Evolutionary conservation across 768 basidiomycete genomes (phyloP).

Genomic region (Tulasnella sp.): DNA sequence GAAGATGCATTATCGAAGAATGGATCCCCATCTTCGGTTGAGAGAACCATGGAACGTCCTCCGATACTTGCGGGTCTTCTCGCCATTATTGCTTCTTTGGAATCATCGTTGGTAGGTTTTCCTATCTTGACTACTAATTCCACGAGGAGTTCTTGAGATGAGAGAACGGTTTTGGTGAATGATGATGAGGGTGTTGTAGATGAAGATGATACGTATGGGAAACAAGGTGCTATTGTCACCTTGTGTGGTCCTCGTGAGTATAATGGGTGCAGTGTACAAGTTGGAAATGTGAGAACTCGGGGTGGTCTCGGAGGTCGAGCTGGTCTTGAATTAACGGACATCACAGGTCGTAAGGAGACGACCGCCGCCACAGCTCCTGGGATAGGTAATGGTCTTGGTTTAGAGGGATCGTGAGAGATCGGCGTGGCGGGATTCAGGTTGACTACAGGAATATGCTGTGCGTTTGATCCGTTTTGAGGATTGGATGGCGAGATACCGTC

Average conservation of each 20-base stretch:
- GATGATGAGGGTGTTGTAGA: conserved; percentile 1
- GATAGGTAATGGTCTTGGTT: no score
- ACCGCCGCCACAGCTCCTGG: no score
- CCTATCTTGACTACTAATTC: conserved; percentile 2
- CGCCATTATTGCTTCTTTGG: background rate
- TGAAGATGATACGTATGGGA: background rate
- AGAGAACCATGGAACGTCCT: background rate
- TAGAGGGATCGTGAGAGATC: background rate
- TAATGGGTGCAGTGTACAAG: background rate
- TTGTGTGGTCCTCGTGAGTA: background rate
- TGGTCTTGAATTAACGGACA: no score
- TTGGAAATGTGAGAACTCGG: background rate
- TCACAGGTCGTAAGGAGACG: no score
- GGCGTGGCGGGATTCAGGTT: background rate
- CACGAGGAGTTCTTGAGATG: conserved; percentile 1
- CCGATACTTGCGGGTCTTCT: background rate
- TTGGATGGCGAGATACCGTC: no score
- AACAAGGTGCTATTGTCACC: background rate
- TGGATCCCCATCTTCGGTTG: background rate
- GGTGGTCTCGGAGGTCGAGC: background rate
- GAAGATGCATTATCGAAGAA: no score
- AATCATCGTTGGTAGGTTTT: background rate
- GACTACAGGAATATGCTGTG: no score
- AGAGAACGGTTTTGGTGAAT: conserved; percentile 6
- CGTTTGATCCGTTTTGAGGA: no score